Evolutionary conservation across 352 stramenopile species (phyloP).

Genomic region (Aphanomyces astaci): DNA sequence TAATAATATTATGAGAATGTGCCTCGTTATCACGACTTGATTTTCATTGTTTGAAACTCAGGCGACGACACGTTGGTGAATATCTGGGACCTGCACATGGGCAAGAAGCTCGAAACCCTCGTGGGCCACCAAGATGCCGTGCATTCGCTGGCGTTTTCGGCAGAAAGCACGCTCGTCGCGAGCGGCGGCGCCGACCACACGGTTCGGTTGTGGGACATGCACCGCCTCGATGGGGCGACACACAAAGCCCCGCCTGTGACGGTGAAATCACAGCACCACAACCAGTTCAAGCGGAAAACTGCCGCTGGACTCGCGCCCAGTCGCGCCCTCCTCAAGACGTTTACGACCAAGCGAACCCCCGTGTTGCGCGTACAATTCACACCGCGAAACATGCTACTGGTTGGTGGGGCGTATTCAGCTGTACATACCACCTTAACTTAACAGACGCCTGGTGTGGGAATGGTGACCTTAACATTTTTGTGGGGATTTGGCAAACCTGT

Average conservation of each 20-base stretch:
- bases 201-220: conserved; percentile 80
- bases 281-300: conserved; percentile 28
- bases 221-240: conserved; percentile 34
- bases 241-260: not conserved
- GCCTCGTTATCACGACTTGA: not conserved
- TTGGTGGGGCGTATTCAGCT: conserved; percentile 42
- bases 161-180: conserved; percentile 66
- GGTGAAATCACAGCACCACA: no score
- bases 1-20: no score
- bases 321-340: conserved; percentile 72
- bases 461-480: no score
- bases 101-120: conserved; percentile 78
- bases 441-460: not conserved
- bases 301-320: conserved; percentile 36
- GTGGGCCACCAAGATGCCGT: conserved; percentile 68
- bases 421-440: not conserved
- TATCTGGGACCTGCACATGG: conserved; percentile 90
- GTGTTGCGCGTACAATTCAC: conserved; percentile 80
- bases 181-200: conserved; percentile 71
- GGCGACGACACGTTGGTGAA: conserved; percentile 86
- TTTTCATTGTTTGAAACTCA: not conserved
- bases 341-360: conserved; percentile 78
- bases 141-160: conserved; percentile 68
- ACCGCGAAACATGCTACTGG: conserved; percentile 67
- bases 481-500: no score